A percentile compares a stretch with the other conserved stretches of the same genome.
These are phyloP conservation scores for Cardiosporidium cionae DNA, from an alignment of 169 alveolate genomes.

Conservation along the genomic window DNA sequence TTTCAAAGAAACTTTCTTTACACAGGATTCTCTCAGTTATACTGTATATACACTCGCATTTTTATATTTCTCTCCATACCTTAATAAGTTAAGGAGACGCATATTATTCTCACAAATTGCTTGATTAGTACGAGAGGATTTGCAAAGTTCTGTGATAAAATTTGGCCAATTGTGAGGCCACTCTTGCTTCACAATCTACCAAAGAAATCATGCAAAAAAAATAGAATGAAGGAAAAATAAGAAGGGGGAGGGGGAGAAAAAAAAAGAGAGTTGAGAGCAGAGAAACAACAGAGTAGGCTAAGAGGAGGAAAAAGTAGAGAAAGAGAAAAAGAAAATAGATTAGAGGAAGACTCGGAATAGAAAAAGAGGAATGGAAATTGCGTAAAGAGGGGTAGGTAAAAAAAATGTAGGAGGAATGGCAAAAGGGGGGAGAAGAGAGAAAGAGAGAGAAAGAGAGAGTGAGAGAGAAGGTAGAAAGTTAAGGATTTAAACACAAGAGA, in stretches of 20 bases:
- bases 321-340: background rate
- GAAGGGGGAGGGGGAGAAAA: background rate
- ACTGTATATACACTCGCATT: too few species aligned
- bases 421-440: background rate
- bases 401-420: background rate
- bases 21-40: too few species aligned
- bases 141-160: conserved; percentile 96
- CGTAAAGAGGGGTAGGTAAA: background rate
- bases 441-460: background rate
- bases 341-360: background rate
- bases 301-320: background rate
- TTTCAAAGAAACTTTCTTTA: too few species aligned
- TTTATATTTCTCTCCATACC: conserved; percentile 88
- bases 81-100: conserved; percentile 88
- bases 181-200: conserved; percentile 85
- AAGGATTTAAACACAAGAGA: background rate
- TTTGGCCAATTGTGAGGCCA: conserved; percentile 99
- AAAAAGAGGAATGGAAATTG: background rate
- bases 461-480: background rate
- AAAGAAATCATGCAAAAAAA: conserved; percentile 20
- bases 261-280: too few species aligned
- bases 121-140: conserved; percentile 85
- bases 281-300: background rate
- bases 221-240: background rate
- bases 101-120: conserved; percentile 95